Base-by-base conservation (phyloP, 352 stramenopile genomes). In the Peronospora farinosa region DNA sequence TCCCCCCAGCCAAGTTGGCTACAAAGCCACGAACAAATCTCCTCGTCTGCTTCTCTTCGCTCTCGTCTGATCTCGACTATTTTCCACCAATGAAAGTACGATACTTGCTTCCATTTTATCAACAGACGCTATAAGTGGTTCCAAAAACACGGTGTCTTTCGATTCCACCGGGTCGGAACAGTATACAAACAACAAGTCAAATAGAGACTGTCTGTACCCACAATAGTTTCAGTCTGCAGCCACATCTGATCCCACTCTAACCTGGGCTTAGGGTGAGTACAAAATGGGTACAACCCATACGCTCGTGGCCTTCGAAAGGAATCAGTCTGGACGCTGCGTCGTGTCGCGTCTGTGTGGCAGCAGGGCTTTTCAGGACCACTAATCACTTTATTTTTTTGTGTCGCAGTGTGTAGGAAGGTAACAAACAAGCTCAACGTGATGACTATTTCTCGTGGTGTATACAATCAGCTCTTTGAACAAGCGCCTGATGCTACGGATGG, bases 401-500 rank as follows among this genome's bases (percentile, higher is more conserved):
- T 25, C 13, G 21, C 23, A 16, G 51, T 35, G 25, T 36, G 2
- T 16, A 47, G 25, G 15, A 56, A 46, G 30, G 2, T 27, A 4
- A 21, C 19, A 21, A 3, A 21, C 19, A 25, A 3, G 46, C n/a
- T n/a, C n/a, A n/a, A 25, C 13, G 83, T 19, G 15, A 91, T 91
- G 80, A 91, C 80, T 16, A 91, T 91, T 64, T 91, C 80, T 21
- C 73, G 75, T 49, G 86, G 60, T 12, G 80, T 91, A 49, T 88
- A 88, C 63, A 88, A 91, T 52, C 77, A 91, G 66, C 65, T 91
- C 53, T 91, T 91, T 32, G 74, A 88, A 59, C 69, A 84, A 57
- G 64, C 69, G 35, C 54, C 65, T 11, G 40, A 65, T 32, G 47
- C 60, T 41, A 23, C 60, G 7, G 47, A 46, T 12, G 51, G 43